Percentiles rank a stretch among this genome's conserved stretches.
Conservation (phyloP, 129 eudicot species). For the Pittosporum tobira region DNA sequence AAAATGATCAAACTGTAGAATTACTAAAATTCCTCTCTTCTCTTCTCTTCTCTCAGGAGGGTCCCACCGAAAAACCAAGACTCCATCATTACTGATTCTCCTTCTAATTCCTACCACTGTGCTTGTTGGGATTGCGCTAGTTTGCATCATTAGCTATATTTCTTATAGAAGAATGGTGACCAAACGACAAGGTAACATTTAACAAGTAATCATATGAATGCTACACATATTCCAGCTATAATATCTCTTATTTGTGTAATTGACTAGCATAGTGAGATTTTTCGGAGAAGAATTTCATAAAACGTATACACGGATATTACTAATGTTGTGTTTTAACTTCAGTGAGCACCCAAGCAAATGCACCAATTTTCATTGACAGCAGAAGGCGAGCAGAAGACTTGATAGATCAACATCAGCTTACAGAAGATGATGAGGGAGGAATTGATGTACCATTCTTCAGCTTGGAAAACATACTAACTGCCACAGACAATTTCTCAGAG, state of each 20-base stretch:
- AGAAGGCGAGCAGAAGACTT: background rate
- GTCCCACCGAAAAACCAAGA: background rate
- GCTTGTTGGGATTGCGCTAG: constrained; percentile 10
- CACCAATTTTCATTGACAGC: background rate
- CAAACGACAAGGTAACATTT: constrained; percentile 16
- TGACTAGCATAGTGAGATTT: background rate
- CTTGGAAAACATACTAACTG: constrained; percentile 22
- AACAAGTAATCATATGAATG: background rate
- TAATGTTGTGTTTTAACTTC: background rate
- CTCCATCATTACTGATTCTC: background rate
- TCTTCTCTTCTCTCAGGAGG: background rate
- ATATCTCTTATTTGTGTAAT: background rate
- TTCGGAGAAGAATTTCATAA: background rate
- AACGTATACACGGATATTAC: background rate
- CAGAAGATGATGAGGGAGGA: constrained; percentile 13
- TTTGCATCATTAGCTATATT: constrained; percentile 19
- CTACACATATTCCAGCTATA: background rate
- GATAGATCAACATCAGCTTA: constrained; percentile 8
- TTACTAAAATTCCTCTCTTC: no score
- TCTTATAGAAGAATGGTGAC: constrained; percentile 11
- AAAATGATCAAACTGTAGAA: no score
- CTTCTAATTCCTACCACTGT: constrained; percentile 4
- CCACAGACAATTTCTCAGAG: constrained; percentile 20
- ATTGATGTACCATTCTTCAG: constrained; percentile 27
- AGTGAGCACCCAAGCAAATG: background rate